These are phyloP conservation scores for Inonotus obliquus DNA, from an alignment of 1,284 basidiomycete genomes.

Conservation along the genomic window DNA sequence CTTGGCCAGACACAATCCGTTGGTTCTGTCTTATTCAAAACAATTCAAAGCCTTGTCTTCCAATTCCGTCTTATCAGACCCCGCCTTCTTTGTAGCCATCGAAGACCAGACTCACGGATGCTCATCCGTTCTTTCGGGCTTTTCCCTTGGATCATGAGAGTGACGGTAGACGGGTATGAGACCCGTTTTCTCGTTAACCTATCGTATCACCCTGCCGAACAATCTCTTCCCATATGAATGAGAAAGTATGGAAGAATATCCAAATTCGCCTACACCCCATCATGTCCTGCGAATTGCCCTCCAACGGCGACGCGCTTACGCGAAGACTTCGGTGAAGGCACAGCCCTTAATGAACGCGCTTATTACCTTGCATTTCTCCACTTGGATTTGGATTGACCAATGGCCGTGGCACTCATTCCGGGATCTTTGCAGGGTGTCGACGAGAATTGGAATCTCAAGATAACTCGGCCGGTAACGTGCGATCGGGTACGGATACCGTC, in stretches of 20 bases:
- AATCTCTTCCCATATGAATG: constrained; percentile 3
- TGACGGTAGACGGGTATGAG: not conserved
- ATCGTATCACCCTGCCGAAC: not conserved
- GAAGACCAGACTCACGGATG: constrained; percentile 7
- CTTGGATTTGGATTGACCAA: too few relatives aligned
- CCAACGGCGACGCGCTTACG: not conserved
- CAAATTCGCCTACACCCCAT: not conserved
- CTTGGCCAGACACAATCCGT: too few relatives aligned
- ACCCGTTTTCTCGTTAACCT: not conserved
- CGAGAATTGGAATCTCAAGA: too few relatives aligned
- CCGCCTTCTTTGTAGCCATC: not conserved
- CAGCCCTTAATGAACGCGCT: too few relatives aligned
- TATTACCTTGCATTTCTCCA: too few relatives aligned
- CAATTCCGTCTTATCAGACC: not conserved
- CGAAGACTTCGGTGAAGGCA: too few relatives aligned
- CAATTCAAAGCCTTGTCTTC: not conserved
- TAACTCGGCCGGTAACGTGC: too few relatives aligned
- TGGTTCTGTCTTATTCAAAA: too few relatives aligned
- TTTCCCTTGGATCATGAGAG: constrained; percentile 4
- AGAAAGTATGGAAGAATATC: not conserved
- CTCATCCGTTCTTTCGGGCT: not conserved
- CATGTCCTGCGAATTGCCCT: not conserved
- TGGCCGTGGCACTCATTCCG: too few relatives aligned
- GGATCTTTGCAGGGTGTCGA: too few relatives aligned
- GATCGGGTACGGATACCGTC: too few relatives aligned